These are phyloP conservation scores for Ophiostoma quercus DNA, from an alignment of 2,329 filamentous ascomycete species.

Conservation along the genomic window DNA sequence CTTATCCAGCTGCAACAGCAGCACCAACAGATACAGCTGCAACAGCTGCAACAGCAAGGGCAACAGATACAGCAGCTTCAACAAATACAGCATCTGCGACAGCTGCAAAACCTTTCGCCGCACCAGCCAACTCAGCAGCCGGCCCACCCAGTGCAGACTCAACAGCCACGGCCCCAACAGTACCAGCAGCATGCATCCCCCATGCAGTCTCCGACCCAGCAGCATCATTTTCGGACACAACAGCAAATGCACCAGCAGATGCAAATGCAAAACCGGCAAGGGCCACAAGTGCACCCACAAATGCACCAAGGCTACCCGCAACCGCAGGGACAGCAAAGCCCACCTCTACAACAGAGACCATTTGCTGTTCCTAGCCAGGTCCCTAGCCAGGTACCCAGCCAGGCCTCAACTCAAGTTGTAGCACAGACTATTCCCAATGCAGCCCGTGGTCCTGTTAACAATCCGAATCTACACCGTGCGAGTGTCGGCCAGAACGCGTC, in stretches of 20 bases:
- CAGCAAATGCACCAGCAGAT: slow-evolving; percentile 1
- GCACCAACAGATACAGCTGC: too few relatives aligned
- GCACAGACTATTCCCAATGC: background rate
- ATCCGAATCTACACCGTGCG: background rate
- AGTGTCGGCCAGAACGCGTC: background rate
- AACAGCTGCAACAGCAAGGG: background rate
- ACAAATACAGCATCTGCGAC: background rate
- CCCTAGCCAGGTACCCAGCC: too few relatives aligned
- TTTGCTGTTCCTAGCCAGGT: background rate
- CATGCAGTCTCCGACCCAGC: background rate
- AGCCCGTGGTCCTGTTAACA: background rate
- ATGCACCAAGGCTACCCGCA: background rate
- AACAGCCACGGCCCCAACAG: background rate
- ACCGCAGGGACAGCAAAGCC: background rate
- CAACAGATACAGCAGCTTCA: background rate
- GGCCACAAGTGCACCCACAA: background rate
- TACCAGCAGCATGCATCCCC: background rate
- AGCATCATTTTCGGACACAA: background rate
- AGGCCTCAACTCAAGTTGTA: background rate
- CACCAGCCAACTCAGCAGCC: too few relatives aligned
- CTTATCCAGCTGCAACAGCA: background rate
- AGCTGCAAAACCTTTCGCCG: background rate
- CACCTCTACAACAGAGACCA: background rate
- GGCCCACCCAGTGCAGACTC: background rate
- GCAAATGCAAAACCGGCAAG: background rate